phyloP scores from a whole-genome alignment of 2,329 filamentous ascomycete genomes.

The Botryotinia calthae region DNA sequence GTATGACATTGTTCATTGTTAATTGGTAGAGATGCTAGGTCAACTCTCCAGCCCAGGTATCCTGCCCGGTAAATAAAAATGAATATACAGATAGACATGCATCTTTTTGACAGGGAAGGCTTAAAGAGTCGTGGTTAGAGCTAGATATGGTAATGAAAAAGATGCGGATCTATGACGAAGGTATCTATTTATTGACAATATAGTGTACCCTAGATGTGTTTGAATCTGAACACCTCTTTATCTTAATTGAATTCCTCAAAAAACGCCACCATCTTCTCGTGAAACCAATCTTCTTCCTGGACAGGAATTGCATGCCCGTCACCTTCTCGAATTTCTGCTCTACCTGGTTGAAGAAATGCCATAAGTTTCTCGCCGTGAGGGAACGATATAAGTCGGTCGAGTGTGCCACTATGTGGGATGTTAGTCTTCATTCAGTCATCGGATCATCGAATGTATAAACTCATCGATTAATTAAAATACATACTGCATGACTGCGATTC shows the following conservation, averaged over 20 bases:
- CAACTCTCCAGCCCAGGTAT: neutral
- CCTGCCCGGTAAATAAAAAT: neutral
- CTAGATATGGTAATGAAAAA: neutral
- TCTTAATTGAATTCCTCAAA: conserved; percentile 10
- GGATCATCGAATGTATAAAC: neutral
- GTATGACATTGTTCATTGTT: neutral
- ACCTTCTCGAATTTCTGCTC: conserved; percentile 62
- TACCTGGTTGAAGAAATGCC: conserved; percentile 59
- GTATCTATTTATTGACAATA: neutral
- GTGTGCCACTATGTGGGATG: conserved; percentile 48
- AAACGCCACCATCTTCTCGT: conserved; percentile 42
- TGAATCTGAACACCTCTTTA: too few species aligned
- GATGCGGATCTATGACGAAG: neutral
- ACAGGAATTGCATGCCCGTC: conserved; percentile 73
- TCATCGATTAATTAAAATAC: neutral
- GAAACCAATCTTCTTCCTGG: conserved; percentile 69
- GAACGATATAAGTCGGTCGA: conserved; percentile 74
- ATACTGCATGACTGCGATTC: conserved; percentile 71
- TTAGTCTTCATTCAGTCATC: neutral
- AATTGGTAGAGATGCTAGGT: neutral
- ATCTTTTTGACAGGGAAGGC: neutral
- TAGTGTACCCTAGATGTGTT: too few species aligned
- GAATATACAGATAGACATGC: neutral
- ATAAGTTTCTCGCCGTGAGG: conserved; percentile 69
- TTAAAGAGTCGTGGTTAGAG: neutral